These are phyloP conservation scores for Melampsora larici-populina DNA, from an alignment of 1,284 basidiomycete species.

Conservation along the genomic window DNA sequence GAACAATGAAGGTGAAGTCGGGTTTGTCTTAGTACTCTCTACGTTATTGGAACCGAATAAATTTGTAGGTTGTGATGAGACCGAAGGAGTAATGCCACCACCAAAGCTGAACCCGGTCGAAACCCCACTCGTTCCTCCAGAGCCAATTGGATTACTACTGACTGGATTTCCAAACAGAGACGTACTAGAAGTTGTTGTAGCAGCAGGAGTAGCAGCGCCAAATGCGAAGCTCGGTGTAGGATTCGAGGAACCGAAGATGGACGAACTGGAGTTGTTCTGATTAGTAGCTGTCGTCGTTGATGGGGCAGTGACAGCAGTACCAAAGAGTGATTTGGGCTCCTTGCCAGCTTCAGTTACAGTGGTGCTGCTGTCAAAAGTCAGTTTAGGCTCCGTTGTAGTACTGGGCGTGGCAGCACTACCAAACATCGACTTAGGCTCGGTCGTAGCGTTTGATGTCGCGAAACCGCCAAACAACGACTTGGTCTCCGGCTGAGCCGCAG, in stretches of 20 bases:
- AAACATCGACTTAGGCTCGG: conserved; percentile 14
- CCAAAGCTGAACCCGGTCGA: neutral
- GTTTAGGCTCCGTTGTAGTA: no score
- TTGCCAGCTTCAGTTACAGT: no score
- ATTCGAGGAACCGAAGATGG: neutral
- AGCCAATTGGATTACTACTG: neutral
- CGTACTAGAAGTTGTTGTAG: neutral
- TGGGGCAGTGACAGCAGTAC: no score
- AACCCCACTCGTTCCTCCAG: neutral
- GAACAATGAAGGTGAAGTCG: neutral
- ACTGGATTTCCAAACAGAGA: neutral
- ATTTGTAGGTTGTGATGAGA: neutral
- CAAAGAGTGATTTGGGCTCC: no score
- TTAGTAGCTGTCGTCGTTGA: no score
- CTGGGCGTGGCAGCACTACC: neutral
- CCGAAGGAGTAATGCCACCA: neutral
- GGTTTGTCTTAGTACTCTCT: neutral
- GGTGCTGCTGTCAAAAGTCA: no score
- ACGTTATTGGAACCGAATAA: neutral
- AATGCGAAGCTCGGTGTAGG: conserved; percentile 12
- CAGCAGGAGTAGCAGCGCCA: conserved; percentile 3
- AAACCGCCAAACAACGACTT: conserved; percentile 5
- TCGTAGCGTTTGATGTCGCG: neutral
- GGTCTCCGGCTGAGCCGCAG: neutral
- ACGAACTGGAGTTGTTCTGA: no score